Base-by-base conservation (phyloP, 345 rosid genomes). In the Iberis pinnata region DNA sequence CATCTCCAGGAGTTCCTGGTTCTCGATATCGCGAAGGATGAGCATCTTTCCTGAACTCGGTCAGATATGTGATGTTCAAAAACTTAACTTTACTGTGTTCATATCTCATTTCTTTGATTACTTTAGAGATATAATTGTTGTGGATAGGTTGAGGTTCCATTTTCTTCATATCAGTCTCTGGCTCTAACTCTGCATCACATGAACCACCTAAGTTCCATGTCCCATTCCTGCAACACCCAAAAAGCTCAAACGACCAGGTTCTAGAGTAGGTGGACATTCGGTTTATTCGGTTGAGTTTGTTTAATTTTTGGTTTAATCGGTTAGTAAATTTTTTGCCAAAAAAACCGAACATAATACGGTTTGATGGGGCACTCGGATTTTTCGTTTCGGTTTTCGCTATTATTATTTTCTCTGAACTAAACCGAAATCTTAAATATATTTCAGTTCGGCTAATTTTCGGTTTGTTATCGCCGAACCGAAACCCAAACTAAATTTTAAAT, bases 11-110 rank as follows among this genome's bases (percentile, higher is more conserved):
- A 50, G 79, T 85, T 27, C 85, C 87, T 1, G 82, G 87, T 65
- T 85, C 94, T 16, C 90, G 80, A 69, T 77, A 66, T 42, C 59
- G 63, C 8, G 95, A 83, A 19, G 95, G 97, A 56, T 92, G 95
- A 43, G 80, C 82, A 12, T 90, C 88, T 12, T 61, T 75, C 58
- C 95, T 77, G 70, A 77, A 73, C 70, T 71, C 81, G 1, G 95
- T 69, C 75, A 92, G 67, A 68, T 71, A 65, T 63, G 89, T 84
- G 29, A 87, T 77, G 76, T 92, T 82, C 56, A 88, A 65, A 65
- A 76, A 81, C 59, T 68, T 71, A 27, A 81, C 80, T 45, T 70
- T 80, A 54, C 54, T 58, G 67, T 68, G 59, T 18, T 55, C 64
- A 41, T 71, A 18, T 39, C 48, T 72, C 79, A 88, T 80, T 18